These are phyloP conservation scores for Paramecium caudatum DNA, from an alignment of 73 alveolate species.

Conservation along the genomic window DNA sequence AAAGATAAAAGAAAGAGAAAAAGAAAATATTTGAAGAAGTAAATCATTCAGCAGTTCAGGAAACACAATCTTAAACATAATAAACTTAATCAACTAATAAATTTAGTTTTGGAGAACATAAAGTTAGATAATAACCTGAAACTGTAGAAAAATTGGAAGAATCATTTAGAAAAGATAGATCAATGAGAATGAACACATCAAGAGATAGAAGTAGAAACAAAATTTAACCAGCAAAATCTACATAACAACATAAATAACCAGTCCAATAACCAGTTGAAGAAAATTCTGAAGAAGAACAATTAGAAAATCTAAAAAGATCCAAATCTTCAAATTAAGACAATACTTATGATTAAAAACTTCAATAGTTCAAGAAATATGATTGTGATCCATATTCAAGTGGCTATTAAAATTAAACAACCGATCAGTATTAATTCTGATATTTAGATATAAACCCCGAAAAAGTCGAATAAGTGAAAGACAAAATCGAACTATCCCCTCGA, in stretches of 20 bases:
- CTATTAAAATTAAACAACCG: not conserved
- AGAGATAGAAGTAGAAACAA: conserved; percentile 41
- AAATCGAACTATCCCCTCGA: conserved; percentile 45
- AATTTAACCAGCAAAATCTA: not conserved
- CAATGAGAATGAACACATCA: conserved; percentile 20
- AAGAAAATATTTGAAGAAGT: not conserved
- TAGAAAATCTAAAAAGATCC: conserved; percentile 46
- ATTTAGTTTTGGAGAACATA: conserved; percentile 62
- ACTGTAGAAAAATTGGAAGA: conserved; percentile 27
- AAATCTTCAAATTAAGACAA: conserved; percentile 53
- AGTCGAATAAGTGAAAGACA: conserved; percentile 56
- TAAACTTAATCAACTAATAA: conserved; percentile 40
- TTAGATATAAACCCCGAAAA: conserved; percentile 56
- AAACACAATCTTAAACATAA: not conserved
- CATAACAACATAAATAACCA: not conserved
- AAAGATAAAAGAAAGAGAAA: conserved; percentile 8
- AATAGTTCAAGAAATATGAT: conserved; percentile 37
- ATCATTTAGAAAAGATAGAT: not conserved
- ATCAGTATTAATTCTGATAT: not conserved
- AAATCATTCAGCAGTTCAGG: not conserved
- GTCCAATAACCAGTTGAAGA: conserved; percentile 41
- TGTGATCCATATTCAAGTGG: conserved; percentile 43
- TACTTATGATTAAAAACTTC: conserved; percentile 49
- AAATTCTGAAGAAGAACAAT: conserved; percentile 29
- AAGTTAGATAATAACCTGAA: conserved; percentile 4